Evolutionary conservation across 768 basidiomycete species (phyloP).

Genomic region (Coprinopsis strossmayeri): DNA sequence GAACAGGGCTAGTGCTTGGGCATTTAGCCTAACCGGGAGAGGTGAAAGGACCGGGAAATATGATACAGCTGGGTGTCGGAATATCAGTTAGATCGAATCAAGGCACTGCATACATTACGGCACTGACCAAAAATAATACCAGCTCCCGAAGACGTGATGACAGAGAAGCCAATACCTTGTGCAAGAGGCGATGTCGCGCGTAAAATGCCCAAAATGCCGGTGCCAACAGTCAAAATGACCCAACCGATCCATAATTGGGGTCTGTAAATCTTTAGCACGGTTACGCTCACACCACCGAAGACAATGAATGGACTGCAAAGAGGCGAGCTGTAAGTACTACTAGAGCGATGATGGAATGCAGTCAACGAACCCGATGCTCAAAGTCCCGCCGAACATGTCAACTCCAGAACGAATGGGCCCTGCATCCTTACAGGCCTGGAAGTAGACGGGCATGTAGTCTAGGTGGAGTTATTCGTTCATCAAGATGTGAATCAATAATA

Average conservation of each 20-base stretch:
- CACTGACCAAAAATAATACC: constrained; percentile 14
- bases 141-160: constrained; percentile 17
- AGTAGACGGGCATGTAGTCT: constrained; percentile 38
- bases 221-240: constrained; percentile 27
- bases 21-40: constrained; percentile 28
- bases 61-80: constrained; percentile 2
- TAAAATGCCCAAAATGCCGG: constrained; percentile 23
- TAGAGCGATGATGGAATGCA: constrained; percentile 28
- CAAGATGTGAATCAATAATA: neutral
- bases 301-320: constrained; percentile 27
- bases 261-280: neutral
- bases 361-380: constrained; percentile 27
- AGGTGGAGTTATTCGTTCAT: constrained; percentile 9
- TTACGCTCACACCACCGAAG: neutral
- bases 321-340: constrained; percentile 20
- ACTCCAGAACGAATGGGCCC: constrained; percentile 31
- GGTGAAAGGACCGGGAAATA: constrained; percentile 44
- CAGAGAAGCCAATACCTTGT: constrained; percentile 15
- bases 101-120: constrained; percentile 11
- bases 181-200: constrained; percentile 10
- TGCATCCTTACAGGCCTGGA: constrained; percentile 34
- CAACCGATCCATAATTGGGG: constrained; percentile 22
- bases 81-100: neutral
- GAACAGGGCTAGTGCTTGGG: constrained; percentile 38
- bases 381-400: constrained; percentile 24